These are phyloP conservation scores for Nemania diffusa DNA, from an alignment of 2,329 filamentous ascomycete genomes.

Conservation along the genomic window DNA sequence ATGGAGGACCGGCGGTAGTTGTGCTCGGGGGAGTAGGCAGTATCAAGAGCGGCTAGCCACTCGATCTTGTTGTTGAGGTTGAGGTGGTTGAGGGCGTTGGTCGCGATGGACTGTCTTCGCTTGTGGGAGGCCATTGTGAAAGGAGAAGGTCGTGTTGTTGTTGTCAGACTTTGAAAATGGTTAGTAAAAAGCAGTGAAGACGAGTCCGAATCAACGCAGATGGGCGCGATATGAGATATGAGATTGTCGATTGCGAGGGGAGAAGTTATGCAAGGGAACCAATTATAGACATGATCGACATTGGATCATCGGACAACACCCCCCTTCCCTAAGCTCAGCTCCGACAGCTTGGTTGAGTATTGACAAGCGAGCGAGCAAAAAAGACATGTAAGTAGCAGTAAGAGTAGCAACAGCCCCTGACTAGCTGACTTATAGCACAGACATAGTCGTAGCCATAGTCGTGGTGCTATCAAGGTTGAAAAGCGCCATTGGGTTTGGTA, in stretches of 20 bases:
- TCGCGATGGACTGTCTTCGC: slow-evolving; percentile 54
- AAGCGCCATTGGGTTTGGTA: no score
- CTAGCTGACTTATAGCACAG: no score
- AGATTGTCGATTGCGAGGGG: neutral
- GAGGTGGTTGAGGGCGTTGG: slow-evolving; percentile 86
- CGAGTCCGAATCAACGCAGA: neutral
- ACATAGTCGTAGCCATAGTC: no score
- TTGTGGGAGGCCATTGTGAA: slow-evolving; percentile 37
- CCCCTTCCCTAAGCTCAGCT: slow-evolving; percentile 7
- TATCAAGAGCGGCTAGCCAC: slow-evolving; percentile 80
- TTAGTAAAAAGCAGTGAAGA: slow-evolving; percentile 4
- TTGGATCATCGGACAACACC: neutral
- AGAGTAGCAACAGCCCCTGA: neutral
- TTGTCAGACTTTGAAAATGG: neutral
- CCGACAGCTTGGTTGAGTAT: neutral
- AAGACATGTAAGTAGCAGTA: no score
- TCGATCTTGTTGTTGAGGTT: slow-evolving; percentile 76
- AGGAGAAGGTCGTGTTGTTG: neutral
- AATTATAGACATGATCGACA: neutral
- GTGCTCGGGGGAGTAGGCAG: slow-evolving; percentile 84
- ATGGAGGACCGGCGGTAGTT: slow-evolving; percentile 98
- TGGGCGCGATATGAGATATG: neutral
- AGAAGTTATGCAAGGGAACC: neutral
- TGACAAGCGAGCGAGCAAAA: neutral
- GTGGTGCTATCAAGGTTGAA: no score